Evolutionary conservation across 148 eudicot genomes (phyloP).

Genomic region (Rhododendron ovatum): DNA sequence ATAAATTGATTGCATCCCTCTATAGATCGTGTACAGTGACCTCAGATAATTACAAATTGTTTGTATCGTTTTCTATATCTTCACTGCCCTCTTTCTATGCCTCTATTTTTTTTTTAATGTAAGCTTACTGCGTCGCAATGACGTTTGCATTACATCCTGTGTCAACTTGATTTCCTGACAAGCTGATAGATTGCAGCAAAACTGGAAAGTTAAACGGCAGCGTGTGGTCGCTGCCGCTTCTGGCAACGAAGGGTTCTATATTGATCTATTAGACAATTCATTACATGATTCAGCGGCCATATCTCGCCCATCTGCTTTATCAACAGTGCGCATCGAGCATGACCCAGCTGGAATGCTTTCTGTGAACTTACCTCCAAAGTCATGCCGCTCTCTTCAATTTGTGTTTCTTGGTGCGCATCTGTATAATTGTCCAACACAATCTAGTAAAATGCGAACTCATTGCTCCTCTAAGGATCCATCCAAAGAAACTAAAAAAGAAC

Average conservation of each 20-base stretch:
- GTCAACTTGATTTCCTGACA: slow-evolving; percentile 22
- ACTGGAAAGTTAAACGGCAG: slow-evolving; percentile 95
- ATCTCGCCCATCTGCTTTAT: slow-evolving; percentile 61
- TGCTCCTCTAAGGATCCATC: slow-evolving; percentile 32
- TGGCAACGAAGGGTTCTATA: slow-evolving; percentile 88
- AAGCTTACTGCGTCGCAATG: not conserved
- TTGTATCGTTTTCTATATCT: not conserved
- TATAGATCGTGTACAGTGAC: not conserved
- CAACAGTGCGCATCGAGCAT: slow-evolving; percentile 79
- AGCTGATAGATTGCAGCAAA: slow-evolving; percentile 81
- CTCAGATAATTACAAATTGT: not conserved
- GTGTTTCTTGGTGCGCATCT: slow-evolving; percentile 46
- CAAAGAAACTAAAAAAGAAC: slow-evolving; percentile 42
- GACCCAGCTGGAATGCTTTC: slow-evolving; percentile 90
- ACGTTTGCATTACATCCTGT: not conserved
- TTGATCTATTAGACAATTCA: slow-evolving; percentile 75
- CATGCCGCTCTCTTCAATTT: slow-evolving; percentile 66
- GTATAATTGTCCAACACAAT: slow-evolving; percentile 17
- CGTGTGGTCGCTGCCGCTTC: slow-evolving; percentile 76
- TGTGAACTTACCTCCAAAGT: slow-evolving; percentile 66
- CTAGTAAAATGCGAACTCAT: slow-evolving; percentile 15
- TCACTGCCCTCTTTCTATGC: not conserved
- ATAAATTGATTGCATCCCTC: not conserved
- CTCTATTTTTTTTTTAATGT: not conserved
- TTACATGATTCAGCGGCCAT: slow-evolving; percentile 44